phyloP scores from a whole-genome alignment of 495 filamentous ascomycete species.

The Podospora appendiculata region DNA sequence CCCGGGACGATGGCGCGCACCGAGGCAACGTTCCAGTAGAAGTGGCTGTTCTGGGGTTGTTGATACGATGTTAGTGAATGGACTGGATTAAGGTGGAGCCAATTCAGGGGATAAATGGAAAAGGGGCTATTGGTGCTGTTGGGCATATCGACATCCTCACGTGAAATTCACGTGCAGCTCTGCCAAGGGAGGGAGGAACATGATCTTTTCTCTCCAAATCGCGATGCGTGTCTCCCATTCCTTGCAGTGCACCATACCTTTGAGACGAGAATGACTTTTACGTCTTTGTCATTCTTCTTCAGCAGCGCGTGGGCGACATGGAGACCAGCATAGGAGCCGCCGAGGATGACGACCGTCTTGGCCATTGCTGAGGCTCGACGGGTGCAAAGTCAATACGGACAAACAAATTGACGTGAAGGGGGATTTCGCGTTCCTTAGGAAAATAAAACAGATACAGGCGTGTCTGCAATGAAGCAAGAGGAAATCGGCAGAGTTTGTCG shows the following conservation, averaged over 20 bases:
- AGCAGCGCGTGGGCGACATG: conserved; percentile 46
- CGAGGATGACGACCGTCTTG: conserved; percentile 45
- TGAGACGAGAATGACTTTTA: conserved; percentile 39
- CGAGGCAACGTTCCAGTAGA: conserved; percentile 51
- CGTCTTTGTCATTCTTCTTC: conserved; percentile 34
- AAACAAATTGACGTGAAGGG: background rate
- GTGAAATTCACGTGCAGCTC: background rate
- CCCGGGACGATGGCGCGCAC: conserved; percentile 47
- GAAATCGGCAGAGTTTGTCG: background rate
- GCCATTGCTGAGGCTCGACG: conserved; percentile 13
- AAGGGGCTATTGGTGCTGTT: too few species aligned
- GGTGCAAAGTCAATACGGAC: background rate
- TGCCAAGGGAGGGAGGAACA: too few species aligned
- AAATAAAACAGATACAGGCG: background rate
- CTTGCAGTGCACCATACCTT: conserved; percentile 24
- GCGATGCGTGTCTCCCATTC: background rate
- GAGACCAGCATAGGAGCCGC: conserved; percentile 46
- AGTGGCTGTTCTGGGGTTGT: conserved; percentile 35
- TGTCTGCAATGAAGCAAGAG: background rate
- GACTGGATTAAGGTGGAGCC: conserved; percentile 19
- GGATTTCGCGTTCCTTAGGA: background rate
- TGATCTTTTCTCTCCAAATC: background rate
- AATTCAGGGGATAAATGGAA: too few species aligned
- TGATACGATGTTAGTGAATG: background rate
- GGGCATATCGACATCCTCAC: background rate